A percentile compares a stretch with the other conserved stretches of the same genome.
These are phyloP conservation scores for Phytopythium vexans DNA, from an alignment of 352 stramenopile species.

Conservation along the genomic window DNA sequence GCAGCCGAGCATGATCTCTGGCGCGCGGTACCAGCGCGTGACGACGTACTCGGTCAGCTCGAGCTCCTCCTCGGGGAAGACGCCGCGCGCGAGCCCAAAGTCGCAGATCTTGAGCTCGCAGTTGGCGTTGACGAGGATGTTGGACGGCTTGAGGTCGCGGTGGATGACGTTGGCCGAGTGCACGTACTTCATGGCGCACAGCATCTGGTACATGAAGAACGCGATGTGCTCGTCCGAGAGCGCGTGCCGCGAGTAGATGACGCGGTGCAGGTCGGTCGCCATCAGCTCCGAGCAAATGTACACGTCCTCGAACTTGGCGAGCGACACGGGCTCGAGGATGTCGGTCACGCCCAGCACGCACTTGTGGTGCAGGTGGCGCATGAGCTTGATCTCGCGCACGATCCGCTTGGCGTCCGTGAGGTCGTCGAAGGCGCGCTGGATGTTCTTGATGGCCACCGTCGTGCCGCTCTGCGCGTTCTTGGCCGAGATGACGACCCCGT, in stretches of 20 bases:
- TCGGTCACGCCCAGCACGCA: slow-evolving; percentile 84
- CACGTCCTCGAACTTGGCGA: slow-evolving; percentile 81
- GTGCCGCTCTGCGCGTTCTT: slow-evolving; percentile 38
- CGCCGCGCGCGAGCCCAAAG: slow-evolving; percentile 79
- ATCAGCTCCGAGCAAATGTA: slow-evolving; percentile 92
- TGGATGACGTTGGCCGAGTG: slow-evolving; percentile 94
- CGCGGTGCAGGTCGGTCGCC: slow-evolving; percentile 87
- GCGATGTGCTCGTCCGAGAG: slow-evolving; percentile 84
- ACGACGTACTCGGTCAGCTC: slow-evolving; percentile 92
- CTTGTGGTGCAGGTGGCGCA: slow-evolving; percentile 90
- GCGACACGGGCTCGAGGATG: slow-evolving; percentile 60
- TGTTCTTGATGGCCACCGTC: slow-evolving; percentile 92
- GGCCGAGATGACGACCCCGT: slow-evolving; percentile 88
- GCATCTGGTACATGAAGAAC: slow-evolving; percentile 91
- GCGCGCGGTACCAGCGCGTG: slow-evolving; percentile 92
- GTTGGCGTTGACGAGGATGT: slow-evolving; percentile 95
- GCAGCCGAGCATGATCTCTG: slow-evolving; percentile 95
- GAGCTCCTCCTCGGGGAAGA: slow-evolving; percentile 86
- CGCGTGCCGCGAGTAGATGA: slow-evolving; percentile 88
- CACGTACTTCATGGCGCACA: slow-evolving; percentile 92
- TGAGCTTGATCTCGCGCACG: slow-evolving; percentile 95
- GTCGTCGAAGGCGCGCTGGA: slow-evolving; percentile 93
- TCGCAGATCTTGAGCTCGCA: slow-evolving; percentile 90
- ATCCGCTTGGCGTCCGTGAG: slow-evolving; percentile 99
- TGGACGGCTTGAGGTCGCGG: slow-evolving; percentile 97